Percentiles rank a stretch among this genome's conserved stretches.
Evolutionary conservation across 2,329 filamentous ascomycete species (phyloP).

Genomic region (Arthrobotrys conoides): DNA sequence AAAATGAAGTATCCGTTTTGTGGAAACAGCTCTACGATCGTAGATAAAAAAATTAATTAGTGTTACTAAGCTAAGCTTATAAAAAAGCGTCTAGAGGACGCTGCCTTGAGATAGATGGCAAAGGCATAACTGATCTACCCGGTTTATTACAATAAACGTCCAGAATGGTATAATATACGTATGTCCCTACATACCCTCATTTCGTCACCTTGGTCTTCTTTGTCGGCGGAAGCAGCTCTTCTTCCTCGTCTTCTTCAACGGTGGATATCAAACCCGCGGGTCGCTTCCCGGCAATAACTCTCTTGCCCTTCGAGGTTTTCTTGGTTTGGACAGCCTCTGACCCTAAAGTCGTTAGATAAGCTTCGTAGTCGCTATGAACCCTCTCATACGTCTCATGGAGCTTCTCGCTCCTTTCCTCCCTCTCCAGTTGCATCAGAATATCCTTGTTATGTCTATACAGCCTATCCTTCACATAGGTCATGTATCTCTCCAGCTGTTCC

Average conservation of each 20-base stretch:
- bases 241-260: conserved; percentile 38
- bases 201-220: conserved; percentile 39
- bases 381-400: conserved; percentile 78
- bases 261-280: conserved; percentile 36
- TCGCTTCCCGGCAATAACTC: conserved; percentile 46
- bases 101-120: background rate
- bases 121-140: conserved; percentile 16
- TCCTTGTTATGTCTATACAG: conserved; percentile 83
- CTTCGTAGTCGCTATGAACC: conserved; percentile 81
- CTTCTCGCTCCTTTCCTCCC: conserved; percentile 78
- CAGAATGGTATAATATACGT: no score
- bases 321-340: background rate
- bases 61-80: background rate
- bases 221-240: conserved; percentile 43
- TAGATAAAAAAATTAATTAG: conserved; percentile 15
- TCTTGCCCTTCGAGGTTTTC: conserved; percentile 10
- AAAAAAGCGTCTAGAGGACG: background rate
- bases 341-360: conserved; percentile 71
- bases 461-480: conserved; percentile 81
- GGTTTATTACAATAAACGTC: background rate
- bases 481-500: conserved; percentile 73
- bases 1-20: conserved; percentile 38
- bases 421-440: conserved; percentile 78
- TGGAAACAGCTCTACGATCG: background rate
- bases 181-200: conserved; percentile 15